These are phyloP conservation scores for Fusarium algeriense DNA, from an alignment of 2,329 filamentous ascomycete genomes.

Conservation along the genomic window DNA sequence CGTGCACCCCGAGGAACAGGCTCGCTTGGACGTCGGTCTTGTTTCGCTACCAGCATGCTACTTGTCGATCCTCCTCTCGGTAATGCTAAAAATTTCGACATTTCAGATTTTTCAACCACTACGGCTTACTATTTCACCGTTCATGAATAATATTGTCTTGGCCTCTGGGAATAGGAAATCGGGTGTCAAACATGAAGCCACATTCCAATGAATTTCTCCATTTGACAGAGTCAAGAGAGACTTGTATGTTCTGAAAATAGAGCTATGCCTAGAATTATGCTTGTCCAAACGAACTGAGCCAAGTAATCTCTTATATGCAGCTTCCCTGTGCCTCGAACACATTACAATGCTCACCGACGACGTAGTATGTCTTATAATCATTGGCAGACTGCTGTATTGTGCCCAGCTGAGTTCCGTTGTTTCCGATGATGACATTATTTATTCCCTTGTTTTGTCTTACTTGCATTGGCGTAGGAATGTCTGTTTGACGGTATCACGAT, in stretches of 20 bases:
- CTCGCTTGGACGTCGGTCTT: constrained; percentile 22
- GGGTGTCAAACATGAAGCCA: constrained; percentile 2
- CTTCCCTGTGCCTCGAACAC: constrained; percentile 15
- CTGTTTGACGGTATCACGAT: constrained; percentile 2
- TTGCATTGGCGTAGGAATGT: not conserved
- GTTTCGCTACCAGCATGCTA: constrained; percentile 22
- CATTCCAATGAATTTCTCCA: constrained; percentile 9
- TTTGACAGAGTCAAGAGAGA: not conserved
- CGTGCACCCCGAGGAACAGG: not conserved
- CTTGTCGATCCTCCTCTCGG: constrained; percentile 42
- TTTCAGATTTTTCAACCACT: constrained; percentile 6
- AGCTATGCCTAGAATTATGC: not conserved
- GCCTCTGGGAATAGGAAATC: constrained; percentile 4
- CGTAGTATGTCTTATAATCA: constrained; percentile 9
- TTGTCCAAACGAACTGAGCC: constrained; percentile 12
- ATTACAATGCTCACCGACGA: constrained; percentile 17
- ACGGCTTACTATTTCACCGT: not conserved
- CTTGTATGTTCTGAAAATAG: constrained; percentile 20
- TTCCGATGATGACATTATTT: constrained; percentile 19
- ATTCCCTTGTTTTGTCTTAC: constrained; percentile 6
- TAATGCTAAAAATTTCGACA: constrained; percentile 26
- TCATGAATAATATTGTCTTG: constrained; percentile 22
- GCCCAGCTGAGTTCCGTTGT: constrained; percentile 14
- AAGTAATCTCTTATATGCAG: constrained; percentile 12
- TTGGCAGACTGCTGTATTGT: constrained; percentile 16